Base-by-base conservation (phyloP, 805 yeast genomes). In the Candida caryicola region DNA sequence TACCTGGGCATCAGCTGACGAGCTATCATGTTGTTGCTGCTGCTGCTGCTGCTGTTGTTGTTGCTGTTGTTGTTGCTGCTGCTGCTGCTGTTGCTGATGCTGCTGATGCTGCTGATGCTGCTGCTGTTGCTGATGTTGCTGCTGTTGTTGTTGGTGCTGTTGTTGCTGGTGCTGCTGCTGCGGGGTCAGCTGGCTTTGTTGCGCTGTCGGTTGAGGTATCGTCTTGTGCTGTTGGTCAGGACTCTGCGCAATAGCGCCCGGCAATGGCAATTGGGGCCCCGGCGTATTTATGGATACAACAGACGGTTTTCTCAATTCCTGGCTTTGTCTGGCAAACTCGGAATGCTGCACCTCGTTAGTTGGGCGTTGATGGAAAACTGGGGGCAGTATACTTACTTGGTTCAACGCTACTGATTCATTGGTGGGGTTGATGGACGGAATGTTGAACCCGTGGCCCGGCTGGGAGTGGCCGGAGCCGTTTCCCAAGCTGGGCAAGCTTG, bases 401-500 rank as follows among this genome's bases (percentile, higher is more conserved):
- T 39, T 40, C 35, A 36, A 33, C 46, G 49, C 41, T 23, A 52
- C 44, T 28, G 55, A 46, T 40, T 62, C 70, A 25, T 49, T 56
- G 35, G 53, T 55, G 19, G 66, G 55, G 49, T 67, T 71, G 47
- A 75, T 69, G 23, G 74, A 64, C 12, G 77, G 77, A 34, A 74
- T 74, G 39, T 62, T 64, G 51, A 74, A 76, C 13, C 71, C 66
- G 41, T 72, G 76, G 34, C 71, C 65, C 23, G 67, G 62, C 43
- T 60, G 71, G 23, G 55, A 59, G 39, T 62, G 64, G 12, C 52
- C 58, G 31, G 62, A 57, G 17, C 68, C 63, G 44, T 58, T 65
- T 17, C 77, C 74, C 41, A 72, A 54, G 23, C 76, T 74, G 4
- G 81, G 76, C 37, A 76, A 66, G 27, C 74, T 66, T 2, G 81